Evolutionary conservation across 768 basidiomycete species (phyloP).

Genomic region (Macrolepiota dolichaula): DNA sequence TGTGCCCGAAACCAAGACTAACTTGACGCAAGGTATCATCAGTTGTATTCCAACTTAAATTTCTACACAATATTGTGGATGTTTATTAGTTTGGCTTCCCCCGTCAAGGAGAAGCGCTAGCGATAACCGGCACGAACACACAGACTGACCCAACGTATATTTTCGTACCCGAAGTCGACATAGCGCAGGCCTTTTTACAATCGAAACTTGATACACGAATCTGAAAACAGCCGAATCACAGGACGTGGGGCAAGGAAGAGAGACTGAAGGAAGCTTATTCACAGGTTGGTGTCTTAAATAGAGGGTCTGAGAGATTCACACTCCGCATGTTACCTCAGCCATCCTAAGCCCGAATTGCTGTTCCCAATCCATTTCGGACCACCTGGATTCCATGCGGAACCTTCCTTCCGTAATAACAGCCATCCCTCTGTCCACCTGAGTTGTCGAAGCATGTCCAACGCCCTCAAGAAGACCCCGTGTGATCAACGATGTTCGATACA

Average conservation of each 20-base stretch:
- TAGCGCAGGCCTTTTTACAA: slow-evolving; percentile 55
- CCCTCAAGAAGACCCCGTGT: slow-evolving; percentile 7
- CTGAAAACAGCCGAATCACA: slow-evolving; percentile 26
- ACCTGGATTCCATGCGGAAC: slow-evolving; percentile 2
- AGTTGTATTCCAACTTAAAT: slow-evolving; percentile 95
- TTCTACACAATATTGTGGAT: slow-evolving; percentile 59
- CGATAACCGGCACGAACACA: slow-evolving; percentile 44
- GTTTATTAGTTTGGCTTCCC: slow-evolving; percentile 55
- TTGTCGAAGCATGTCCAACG: slow-evolving; percentile 2
- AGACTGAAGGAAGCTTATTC: slow-evolving; percentile 1
- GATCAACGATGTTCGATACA: not conserved
- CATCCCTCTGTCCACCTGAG: slow-evolving; percentile 10
- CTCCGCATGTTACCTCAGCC: slow-evolving; percentile 21
- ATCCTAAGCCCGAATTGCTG: not conserved
- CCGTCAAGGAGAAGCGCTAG: slow-evolving; percentile 46
- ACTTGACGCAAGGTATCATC: slow-evolving; percentile 89
- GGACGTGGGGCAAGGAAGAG: slow-evolving; percentile 8
- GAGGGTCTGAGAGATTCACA: slow-evolving; percentile 1
- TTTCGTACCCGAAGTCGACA: slow-evolving; percentile 60
- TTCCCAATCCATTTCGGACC: slow-evolving; percentile 2
- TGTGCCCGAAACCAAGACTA: slow-evolving; percentile 52
- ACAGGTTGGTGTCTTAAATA: slow-evolving; percentile 9
- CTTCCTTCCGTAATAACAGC: slow-evolving; percentile 10
- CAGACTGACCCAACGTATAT: slow-evolving; percentile 94
- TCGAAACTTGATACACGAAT: slow-evolving; percentile 48